Conservation (phyloP, 2,329 filamentous ascomycete species). For the Xylariaceae sp. region DNA sequence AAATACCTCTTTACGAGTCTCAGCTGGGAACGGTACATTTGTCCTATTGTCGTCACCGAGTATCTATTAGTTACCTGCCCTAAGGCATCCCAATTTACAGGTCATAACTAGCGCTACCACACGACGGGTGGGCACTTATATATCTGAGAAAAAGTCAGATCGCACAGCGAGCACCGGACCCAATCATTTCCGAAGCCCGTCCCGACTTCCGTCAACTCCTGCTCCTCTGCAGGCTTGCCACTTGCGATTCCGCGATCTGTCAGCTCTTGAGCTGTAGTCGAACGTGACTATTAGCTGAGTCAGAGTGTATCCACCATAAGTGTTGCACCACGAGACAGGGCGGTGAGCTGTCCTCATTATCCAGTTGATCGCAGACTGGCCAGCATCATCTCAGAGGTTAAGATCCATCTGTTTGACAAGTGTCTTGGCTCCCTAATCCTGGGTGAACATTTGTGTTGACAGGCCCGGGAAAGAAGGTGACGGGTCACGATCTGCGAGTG, state of each 20-base stretch:
- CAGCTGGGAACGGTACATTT: not conserved
- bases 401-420: slow-evolving; percentile 20
- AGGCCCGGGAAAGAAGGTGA: slow-evolving; percentile 7
- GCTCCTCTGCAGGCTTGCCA: slow-evolving; percentile 20
- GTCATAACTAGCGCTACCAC: slow-evolving; percentile 25
- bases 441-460: slow-evolving; percentile 12
- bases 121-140: slow-evolving; percentile 31
- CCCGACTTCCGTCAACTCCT: slow-evolving; percentile 30
- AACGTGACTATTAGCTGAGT: slow-evolving; percentile 30
- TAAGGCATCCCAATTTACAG: slow-evolving; percentile 18
- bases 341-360: slow-evolving; percentile 13
- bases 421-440: slow-evolving; percentile 23
- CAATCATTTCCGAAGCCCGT: slow-evolving; percentile 29
- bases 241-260: slow-evolving; percentile 22
- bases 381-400: slow-evolving; percentile 21
- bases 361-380: slow-evolving; percentile 11
- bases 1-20: not conserved
- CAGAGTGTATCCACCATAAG: slow-evolving; percentile 12
- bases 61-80: slow-evolving; percentile 2
- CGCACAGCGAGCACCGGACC: slow-evolving; percentile 26
- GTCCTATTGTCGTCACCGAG: not conserved
- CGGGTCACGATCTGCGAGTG: slow-evolving; percentile 16
- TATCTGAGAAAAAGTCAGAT: slow-evolving; percentile 29
- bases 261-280: slow-evolving; percentile 22
- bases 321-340: slow-evolving; percentile 13